Evolutionary conservation across 1,139 yeast species (phyloP).

Genomic region (Sugiyamaella novakii): DNA sequence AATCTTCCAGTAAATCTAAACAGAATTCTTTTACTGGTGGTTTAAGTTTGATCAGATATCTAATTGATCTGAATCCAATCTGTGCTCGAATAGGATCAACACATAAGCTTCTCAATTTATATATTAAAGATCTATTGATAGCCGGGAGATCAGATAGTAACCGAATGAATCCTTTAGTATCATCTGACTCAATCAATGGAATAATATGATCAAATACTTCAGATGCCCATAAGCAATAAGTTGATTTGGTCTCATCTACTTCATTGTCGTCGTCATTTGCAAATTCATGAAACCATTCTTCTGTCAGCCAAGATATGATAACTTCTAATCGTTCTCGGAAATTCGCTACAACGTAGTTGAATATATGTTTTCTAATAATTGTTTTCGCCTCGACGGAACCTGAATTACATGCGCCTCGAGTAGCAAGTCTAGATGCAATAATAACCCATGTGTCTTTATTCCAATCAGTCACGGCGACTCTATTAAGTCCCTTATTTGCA

Average conservation of each 20-base stretch:
- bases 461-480: constrained; percentile 53
- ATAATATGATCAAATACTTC: constrained; percentile 76
- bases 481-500: constrained; percentile 36
- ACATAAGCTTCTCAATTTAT: constrained; percentile 71
- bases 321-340: constrained; percentile 73
- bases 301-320: constrained; percentile 92
- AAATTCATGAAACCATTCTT: constrained; percentile 76
- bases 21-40: constrained; percentile 79
- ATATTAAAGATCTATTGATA: constrained; percentile 61
- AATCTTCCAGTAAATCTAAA: constrained; percentile 61
- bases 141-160: constrained; percentile 84
- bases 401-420: constrained; percentile 61
- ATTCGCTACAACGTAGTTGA: constrained; percentile 71
- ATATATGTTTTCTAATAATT: constrained; percentile 65
- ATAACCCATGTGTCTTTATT: constrained; percentile 75
- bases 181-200: constrained; percentile 79
- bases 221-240: constrained; percentile 60
- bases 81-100: constrained; percentile 80
- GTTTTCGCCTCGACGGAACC: constrained; percentile 27
- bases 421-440: constrained; percentile 73
- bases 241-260: constrained; percentile 27
- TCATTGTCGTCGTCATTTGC: constrained; percentile 18
- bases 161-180: constrained; percentile 77
- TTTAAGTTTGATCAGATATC: constrained; percentile 82
- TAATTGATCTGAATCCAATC: constrained; percentile 75